These are phyloP conservation scores for Lodderomyces margitis DNA, from an alignment of 1,139 yeast species.

Conservation along the genomic window DNA sequence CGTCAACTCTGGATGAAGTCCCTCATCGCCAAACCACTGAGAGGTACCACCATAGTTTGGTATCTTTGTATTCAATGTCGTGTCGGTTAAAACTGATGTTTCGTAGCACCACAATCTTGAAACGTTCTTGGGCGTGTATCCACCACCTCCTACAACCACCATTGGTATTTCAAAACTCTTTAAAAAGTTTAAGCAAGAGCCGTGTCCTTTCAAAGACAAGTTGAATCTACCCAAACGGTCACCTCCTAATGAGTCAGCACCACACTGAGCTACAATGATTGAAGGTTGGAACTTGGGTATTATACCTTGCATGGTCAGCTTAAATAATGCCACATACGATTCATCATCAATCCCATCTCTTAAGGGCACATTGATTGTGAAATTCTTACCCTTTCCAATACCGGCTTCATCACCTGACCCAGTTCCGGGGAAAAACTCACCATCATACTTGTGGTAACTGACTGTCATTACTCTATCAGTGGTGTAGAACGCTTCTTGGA, in stretches of 20 bases:
- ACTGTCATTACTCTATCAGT: constrained; percentile 96
- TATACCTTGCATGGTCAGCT: constrained; percentile 84
- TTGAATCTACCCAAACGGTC: constrained; percentile 94
- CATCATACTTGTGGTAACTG: constrained; percentile 91
- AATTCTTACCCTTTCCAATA: constrained; percentile 81
- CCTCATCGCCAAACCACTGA: constrained; percentile 85
- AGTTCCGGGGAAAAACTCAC: constrained; percentile 96
- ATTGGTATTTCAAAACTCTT: constrained; percentile 85
- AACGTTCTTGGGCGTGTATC: constrained; percentile 94
- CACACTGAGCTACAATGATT: constrained; percentile 93
- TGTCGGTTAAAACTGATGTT: constrained; percentile 82
- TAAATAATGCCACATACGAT: constrained; percentile 72
- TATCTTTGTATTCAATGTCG: constrained; percentile 67
- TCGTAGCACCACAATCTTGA: constrained; percentile 95
- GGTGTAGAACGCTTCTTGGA: constrained; percentile 93
- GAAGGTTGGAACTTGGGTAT: constrained; percentile 84
- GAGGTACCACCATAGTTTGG: constrained; percentile 82
- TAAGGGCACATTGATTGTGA: constrained; percentile 88
- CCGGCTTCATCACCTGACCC: constrained; percentile 88
- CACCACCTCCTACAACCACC: constrained; percentile 96
- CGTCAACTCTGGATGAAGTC: constrained; percentile 84
- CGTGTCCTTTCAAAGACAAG: constrained; percentile 86
- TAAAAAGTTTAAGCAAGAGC: constrained; percentile 87
- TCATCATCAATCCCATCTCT: constrained; percentile 96
- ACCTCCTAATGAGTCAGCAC: constrained; percentile 93